Percentiles rank a stretch among this genome's conserved stretches.
These are phyloP conservation scores for Ilex paraguariensis DNA, from an alignment of 305 asterid genomes.

Conservation along the genomic window DNA sequence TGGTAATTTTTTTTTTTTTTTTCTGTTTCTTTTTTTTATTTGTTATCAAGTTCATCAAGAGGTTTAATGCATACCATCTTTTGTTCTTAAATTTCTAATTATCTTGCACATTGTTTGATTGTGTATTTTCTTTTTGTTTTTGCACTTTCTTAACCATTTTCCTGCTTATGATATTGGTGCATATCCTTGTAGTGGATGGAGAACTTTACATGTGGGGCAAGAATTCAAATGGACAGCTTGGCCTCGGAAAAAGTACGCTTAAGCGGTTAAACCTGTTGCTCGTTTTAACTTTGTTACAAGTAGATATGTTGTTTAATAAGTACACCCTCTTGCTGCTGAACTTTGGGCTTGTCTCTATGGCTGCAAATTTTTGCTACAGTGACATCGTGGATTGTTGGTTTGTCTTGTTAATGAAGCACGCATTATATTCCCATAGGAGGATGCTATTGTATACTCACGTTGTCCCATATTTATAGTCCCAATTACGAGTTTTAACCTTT, in stretches of 20 bases:
- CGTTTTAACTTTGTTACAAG: neutral
- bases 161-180: conserved; percentile 13
- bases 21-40: neutral
- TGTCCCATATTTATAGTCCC: too few relatives aligned
- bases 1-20: neutral
- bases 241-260: conserved; percentile 83
- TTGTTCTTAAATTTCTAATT: neutral
- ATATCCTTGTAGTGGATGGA: conserved; percentile 68
- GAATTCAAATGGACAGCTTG: conserved; percentile 90
- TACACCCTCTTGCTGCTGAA: neutral
- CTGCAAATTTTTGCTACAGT: neutral
- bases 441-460: too few relatives aligned
- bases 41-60: too few relatives aligned
- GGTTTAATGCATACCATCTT: too few relatives aligned
- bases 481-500: too few relatives aligned
- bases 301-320: neutral
- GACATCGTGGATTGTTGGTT: too few relatives aligned
- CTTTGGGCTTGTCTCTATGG: neutral
- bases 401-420: too few relatives aligned
- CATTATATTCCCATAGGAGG: too few relatives aligned
- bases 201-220: conserved; percentile 94
- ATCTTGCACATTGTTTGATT: neutral
- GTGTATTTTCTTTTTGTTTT: conserved; percentile 7
- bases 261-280: neutral
- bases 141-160: conserved; percentile 12